Evolutionary conservation across 257 asterid species (phyloP).

Genomic region (Asclepias syriaca): DNA sequence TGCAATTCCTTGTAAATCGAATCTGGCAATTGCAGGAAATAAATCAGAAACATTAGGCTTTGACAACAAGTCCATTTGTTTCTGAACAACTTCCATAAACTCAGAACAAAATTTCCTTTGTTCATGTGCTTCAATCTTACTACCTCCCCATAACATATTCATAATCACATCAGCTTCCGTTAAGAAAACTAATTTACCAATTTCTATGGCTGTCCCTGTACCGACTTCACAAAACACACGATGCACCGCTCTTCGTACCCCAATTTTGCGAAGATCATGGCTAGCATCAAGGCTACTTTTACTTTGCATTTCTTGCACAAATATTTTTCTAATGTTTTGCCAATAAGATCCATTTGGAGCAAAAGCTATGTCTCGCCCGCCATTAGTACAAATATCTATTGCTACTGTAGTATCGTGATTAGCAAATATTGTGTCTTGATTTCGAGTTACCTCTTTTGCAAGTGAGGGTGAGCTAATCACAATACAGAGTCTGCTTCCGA

Average conservation of each 20-base stretch:
- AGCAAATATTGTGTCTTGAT: slow-evolving; percentile 38
- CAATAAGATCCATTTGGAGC: slow-evolving; percentile 43
- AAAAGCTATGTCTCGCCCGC: slow-evolving; percentile 37
- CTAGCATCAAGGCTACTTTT: slow-evolving; percentile 27
- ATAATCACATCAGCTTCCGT: too few relatives aligned
- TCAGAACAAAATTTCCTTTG: too few relatives aligned
- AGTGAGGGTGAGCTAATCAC: slow-evolving; percentile 31
- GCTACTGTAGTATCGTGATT: slow-evolving; percentile 31
- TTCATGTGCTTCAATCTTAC: too few relatives aligned
- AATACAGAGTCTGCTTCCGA: slow-evolving; percentile 29
- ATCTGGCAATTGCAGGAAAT: too few relatives aligned
- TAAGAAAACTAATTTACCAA: too few relatives aligned
- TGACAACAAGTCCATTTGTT: too few relatives aligned
- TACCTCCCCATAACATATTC: too few relatives aligned
- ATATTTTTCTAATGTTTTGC: slow-evolving; percentile 42
- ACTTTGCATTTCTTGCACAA: slow-evolving; percentile 41
- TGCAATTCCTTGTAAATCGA: slow-evolving; percentile 12
- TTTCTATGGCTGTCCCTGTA: too few relatives aligned
- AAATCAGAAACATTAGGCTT: too few relatives aligned
- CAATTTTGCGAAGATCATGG: slow-evolving; percentile 28
- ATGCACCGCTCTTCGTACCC: slow-evolving; percentile 20
- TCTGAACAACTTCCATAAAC: too few relatives aligned
- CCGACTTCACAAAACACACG: too few relatives aligned
- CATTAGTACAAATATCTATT: slow-evolving; percentile 13
- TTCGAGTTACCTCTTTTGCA: slow-evolving; percentile 32